Evolutionary conservation across 1,139 yeast species (phyloP).

Genomic region (Kurtzmaniella quercitrusa): DNA sequence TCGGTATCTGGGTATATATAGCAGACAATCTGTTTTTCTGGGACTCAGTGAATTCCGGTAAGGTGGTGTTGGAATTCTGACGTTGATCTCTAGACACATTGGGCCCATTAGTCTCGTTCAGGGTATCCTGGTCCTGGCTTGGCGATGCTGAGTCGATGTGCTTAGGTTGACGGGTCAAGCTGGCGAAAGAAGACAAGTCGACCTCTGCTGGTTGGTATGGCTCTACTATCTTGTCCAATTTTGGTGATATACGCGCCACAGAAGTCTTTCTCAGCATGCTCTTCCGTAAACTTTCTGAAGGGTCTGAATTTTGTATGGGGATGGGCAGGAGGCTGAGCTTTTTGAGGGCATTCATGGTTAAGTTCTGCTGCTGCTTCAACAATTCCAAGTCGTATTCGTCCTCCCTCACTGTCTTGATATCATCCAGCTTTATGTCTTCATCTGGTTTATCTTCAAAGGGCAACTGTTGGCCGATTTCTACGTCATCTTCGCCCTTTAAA

Average conservation of each 20-base stretch:
- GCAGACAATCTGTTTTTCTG: not conserved
- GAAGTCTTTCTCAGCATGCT: constrained; percentile 12
- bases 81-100: not conserved
- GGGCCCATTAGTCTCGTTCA: too few relatives aligned
- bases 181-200: constrained; percentile 45
- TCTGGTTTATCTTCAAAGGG: constrained; percentile 30
- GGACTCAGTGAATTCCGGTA: not conserved
- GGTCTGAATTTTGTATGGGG: constrained; percentile 19
- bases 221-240: constrained; percentile 10
- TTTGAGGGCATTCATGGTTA: constrained; percentile 43
- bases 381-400: constrained; percentile 31
- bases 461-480: constrained; percentile 40
- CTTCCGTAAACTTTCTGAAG: constrained; percentile 6
- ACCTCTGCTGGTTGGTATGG: constrained; percentile 55
- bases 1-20: not conserved
- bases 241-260: constrained; percentile 9
- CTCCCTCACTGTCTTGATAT: constrained; percentile 14
- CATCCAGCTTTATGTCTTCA: constrained; percentile 7
- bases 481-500: constrained; percentile 23
- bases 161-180: constrained; percentile 44
- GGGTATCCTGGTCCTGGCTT: constrained; percentile 6
- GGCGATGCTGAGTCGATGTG: constrained; percentile 3
- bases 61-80: not conserved
- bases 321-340: constrained; percentile 43
- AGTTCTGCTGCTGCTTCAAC: constrained; percentile 36